Conservation (phyloP, 441 rosid species). For the Adansonia grandidieri region DNA sequence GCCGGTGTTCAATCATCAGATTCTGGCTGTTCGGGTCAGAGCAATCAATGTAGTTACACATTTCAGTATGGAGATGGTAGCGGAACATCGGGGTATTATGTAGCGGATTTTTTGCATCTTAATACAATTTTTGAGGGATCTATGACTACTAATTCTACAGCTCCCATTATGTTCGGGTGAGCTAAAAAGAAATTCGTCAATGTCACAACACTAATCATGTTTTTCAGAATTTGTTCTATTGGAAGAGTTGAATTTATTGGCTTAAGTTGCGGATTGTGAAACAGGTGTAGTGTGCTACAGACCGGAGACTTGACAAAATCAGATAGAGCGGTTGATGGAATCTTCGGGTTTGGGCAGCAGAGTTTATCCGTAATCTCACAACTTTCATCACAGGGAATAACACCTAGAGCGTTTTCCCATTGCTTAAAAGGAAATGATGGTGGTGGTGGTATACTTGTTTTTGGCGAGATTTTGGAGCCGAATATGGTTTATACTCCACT, state of each 20-base stretch:
- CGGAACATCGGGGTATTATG: constrained; percentile 85
- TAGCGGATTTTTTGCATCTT: constrained; percentile 67
- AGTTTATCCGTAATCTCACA: constrained; percentile 83
- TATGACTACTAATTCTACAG: constrained; percentile 54
- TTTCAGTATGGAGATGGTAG: constrained; percentile 96
- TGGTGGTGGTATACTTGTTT: constrained; percentile 89
- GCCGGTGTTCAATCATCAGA: constrained; percentile 43
- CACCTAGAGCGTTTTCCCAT: constrained; percentile 37
- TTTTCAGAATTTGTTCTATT: constrained; percentile 17
- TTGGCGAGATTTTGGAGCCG: constrained; percentile 87
- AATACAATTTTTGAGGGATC: constrained; percentile 50
- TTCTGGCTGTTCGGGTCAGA: constrained; percentile 63
- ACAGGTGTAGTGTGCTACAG: constrained; percentile 78
- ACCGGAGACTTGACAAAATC: constrained; percentile 77
- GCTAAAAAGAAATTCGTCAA: constrained; percentile 31
- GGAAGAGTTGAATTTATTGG: constrained; percentile 27
- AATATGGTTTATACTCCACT: constrained; percentile 84
- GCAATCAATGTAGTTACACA: constrained; percentile 63
- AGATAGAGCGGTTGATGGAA: constrained; percentile 89
- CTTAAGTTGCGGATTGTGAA: constrained; percentile 32
- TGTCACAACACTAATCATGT: neutral
- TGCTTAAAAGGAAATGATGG: constrained; percentile 75
- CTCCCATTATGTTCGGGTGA: constrained; percentile 84
- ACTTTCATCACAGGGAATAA: constrained; percentile 72
- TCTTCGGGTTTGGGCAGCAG: constrained; percentile 89